These are phyloP conservation scores for Dipodascus albidus DNA, from an alignment of 805 yeast genomes.

Conservation along the genomic window DNA sequence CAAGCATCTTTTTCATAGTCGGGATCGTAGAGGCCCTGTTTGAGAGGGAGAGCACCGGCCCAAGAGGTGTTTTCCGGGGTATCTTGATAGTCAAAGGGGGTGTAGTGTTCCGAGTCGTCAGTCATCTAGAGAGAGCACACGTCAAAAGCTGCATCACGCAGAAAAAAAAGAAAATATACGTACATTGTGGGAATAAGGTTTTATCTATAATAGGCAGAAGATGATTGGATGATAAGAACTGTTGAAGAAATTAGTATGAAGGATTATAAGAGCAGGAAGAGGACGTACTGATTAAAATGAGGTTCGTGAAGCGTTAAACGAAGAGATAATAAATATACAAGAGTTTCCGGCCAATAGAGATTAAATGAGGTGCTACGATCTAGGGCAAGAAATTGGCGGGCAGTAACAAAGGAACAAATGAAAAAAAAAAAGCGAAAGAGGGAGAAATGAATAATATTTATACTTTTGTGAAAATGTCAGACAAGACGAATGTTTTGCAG, in stretches of 20 bases:
- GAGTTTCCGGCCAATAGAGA: too few species aligned
- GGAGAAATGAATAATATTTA: neutral
- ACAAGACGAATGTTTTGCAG: neutral
- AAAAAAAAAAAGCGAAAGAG: neutral
- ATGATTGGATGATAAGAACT: neutral
- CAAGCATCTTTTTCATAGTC: conserved; percentile 93
- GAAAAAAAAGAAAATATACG: neutral
- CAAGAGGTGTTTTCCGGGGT: conserved; percentile 65
- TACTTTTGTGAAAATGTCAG: neutral
- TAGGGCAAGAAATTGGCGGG: too few species aligned
- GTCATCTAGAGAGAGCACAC: neutral
- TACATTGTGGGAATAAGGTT: neutral
- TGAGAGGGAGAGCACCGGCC: conserved; percentile 82
- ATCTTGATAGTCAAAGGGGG: conserved; percentile 56
- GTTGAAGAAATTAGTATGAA: neutral
- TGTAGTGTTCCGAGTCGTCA: conserved; percentile 11
- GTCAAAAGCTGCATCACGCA: neutral
- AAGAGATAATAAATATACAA: neutral
- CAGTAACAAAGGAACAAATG: neutral
- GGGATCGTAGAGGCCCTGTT: conserved; percentile 88
- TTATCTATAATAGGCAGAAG: neutral
- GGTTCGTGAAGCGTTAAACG: neutral
- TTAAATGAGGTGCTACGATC: too few species aligned
- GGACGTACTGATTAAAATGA: too few species aligned
- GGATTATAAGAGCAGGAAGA: neutral